phyloP scores from a whole-genome alignment of 805 yeast genomes.

The Candida nitratophila region DNA sequence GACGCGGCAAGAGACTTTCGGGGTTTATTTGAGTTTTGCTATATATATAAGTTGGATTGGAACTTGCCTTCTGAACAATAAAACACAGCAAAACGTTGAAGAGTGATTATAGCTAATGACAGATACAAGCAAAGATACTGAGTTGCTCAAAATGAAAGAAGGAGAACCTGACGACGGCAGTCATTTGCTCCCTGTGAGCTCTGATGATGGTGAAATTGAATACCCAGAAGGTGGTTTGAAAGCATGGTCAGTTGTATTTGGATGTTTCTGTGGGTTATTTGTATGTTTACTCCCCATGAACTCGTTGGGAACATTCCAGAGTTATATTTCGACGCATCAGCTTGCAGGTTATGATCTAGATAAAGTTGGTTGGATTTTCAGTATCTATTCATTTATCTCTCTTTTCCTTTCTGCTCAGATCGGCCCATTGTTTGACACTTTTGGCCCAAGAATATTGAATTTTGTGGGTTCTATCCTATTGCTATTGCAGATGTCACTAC shows the following conservation, averaged over 20 bases:
- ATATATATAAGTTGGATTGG: no score
- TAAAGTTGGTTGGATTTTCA: conserved; percentile 34
- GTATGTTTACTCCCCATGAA: conserved; percentile 30
- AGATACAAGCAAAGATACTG: neutral
- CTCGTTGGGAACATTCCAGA: conserved; percentile 33
- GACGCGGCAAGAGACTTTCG: no score
- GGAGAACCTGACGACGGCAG: neutral
- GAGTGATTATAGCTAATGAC: no score
- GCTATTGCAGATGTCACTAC: conserved; percentile 29
- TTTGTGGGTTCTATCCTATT: conserved; percentile 25
- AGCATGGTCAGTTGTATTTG: conserved; percentile 30
- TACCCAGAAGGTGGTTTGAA: conserved; percentile 31
- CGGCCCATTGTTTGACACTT: conserved; percentile 32
- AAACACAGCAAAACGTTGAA: no score
- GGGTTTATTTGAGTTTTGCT: no score
- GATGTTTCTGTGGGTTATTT: conserved; percentile 28
- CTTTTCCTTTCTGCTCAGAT: conserved; percentile 24
- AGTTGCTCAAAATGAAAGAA: no score
- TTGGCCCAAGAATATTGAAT: conserved; percentile 25
- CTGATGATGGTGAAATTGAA: conserved; percentile 3
- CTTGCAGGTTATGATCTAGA: conserved; percentile 22
- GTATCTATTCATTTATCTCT: conserved; percentile 29
- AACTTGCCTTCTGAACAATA: no score
- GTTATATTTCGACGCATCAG: conserved; percentile 33
- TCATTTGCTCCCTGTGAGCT: neutral